These are phyloP conservation scores for Casuarina equisetifolia DNA, from an alignment of 306 rosid species.

Conservation along the genomic window DNA sequence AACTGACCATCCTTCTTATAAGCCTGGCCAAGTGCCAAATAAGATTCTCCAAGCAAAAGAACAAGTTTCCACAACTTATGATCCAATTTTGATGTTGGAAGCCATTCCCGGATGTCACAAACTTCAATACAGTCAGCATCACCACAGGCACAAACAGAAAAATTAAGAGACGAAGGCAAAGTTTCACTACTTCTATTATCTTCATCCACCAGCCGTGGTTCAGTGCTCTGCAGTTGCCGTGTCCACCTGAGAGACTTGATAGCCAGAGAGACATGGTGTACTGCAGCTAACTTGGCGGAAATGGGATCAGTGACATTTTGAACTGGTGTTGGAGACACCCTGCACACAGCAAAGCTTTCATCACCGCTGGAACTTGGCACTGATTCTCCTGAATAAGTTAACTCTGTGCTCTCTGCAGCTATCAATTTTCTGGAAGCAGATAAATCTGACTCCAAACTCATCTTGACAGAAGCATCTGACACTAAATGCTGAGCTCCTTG, in stretches of 20 bases:
- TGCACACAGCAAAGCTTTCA: constrained; percentile 41
- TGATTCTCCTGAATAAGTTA: constrained; percentile 38
- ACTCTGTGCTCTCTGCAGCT: constrained; percentile 37
- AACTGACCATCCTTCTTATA: constrained; percentile 80
- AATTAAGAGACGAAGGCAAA: constrained; percentile 53
- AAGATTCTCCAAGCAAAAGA: constrained; percentile 95
- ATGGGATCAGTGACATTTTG: constrained; percentile 91
- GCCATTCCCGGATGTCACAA: constrained; percentile 96
- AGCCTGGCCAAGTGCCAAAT: constrained; percentile 92
- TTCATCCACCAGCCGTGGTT: constrained; percentile 54
- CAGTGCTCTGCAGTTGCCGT: constrained; percentile 83
- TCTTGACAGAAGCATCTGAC: constrained; percentile 46
- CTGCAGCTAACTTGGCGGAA: constrained; percentile 88
- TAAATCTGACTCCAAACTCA: constrained; percentile 46
- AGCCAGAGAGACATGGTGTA: constrained; percentile 98
- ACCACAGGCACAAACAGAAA: constrained; percentile 91
- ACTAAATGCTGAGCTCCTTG: constrained; percentile 38
- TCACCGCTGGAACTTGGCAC: constrained; percentile 31
- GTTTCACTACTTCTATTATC: constrained; percentile 43
- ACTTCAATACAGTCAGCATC: constrained; percentile 96
- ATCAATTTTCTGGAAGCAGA: constrained; percentile 39
- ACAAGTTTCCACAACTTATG: constrained; percentile 92
- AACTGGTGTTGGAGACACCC: constrained; percentile 63
- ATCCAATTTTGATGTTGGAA: constrained; percentile 87
- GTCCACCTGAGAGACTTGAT: constrained; percentile 92